Percentiles rank a stretch among this genome's conserved stretches.
These are phyloP conservation scores for Laburnicola sp. DNA, from an alignment of 2,329 filamentous ascomycete species.

Conservation along the genomic window DNA sequence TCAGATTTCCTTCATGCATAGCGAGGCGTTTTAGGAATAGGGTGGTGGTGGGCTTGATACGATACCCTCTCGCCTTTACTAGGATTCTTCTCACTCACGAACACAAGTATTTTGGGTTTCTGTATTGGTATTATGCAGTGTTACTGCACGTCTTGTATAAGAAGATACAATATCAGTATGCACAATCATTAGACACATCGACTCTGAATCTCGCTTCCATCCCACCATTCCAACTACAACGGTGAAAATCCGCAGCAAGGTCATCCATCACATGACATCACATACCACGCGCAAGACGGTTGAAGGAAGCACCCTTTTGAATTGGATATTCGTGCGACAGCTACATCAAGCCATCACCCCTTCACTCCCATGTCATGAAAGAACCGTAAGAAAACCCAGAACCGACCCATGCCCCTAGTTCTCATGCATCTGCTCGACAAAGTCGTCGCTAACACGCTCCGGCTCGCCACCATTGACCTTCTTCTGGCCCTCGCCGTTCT, in stretches of 20 bases:
- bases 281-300: neutral
- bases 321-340: conserved; percentile 46
- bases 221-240: too few species aligned
- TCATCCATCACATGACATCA: neutral
- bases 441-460: conserved; percentile 55
- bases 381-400: conserved; percentile 23
- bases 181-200: too few species aligned
- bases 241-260: neutral
- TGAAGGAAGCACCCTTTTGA: conserved; percentile 23
- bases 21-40: too few species aligned
- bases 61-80: too few species aligned
- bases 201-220: too few species aligned
- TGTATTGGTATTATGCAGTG: too few species aligned
- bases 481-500: conserved; percentile 79
- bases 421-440: conserved; percentile 54
- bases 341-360: conserved; percentile 35
- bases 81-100: too few species aligned
- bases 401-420: conserved; percentile 45
- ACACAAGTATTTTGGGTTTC: too few species aligned
- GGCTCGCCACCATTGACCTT: conserved; percentile 67
- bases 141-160: too few species aligned
- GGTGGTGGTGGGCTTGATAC: too few species aligned
- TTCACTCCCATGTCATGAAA: conserved; percentile 20
- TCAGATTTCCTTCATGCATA: too few species aligned
- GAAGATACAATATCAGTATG: too few species aligned